Evolutionary conservation across 192 early-diverging fungal species (phyloP).

Genomic region (Backusella circina): DNA sequence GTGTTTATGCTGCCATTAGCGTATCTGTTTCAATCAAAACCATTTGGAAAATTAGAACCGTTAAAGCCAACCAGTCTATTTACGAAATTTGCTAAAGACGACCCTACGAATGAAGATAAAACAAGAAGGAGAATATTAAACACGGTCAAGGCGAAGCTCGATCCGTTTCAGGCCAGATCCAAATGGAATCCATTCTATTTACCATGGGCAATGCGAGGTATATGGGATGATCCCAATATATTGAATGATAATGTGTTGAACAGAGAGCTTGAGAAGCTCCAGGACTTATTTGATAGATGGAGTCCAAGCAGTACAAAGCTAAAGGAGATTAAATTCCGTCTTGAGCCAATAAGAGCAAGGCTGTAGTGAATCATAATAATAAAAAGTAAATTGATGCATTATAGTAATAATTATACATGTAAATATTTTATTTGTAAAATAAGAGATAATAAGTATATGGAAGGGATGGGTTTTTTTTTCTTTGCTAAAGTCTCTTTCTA

Average conservation of each 20-base stretch:
- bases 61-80: not conserved
- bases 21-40: slow-evolving; percentile 48
- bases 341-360: slow-evolving; percentile 78
- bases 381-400: not conserved
- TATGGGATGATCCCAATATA: slow-evolving; percentile 72
- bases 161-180: slow-evolving; percentile 62
- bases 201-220: slow-evolving; percentile 88
- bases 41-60: slow-evolving; percentile 19
- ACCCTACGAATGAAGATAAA: not conserved
- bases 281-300: slow-evolving; percentile 77
- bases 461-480: not conserved
- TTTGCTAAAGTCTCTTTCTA: not conserved
- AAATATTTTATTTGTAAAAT: not conserved
- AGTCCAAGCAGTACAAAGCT: slow-evolving; percentile 63
- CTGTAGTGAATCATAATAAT: slow-evolving; percentile 28
- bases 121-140: not conserved
- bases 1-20: slow-evolving; percentile 69
- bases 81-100: not conserved
- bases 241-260: slow-evolving; percentile 44
- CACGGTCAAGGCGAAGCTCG: slow-evolving; percentile 23
- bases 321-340: slow-evolving; percentile 86
- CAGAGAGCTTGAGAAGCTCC: slow-evolving; percentile 64
- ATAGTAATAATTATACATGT: not conserved
- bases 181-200: slow-evolving; percentile 86
- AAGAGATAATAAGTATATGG: not conserved